Percentiles rank a stretch among this genome's conserved stretches.
Conservation (phyloP, 805 yeast species). For the Yarrowia hollandica region DNA sequence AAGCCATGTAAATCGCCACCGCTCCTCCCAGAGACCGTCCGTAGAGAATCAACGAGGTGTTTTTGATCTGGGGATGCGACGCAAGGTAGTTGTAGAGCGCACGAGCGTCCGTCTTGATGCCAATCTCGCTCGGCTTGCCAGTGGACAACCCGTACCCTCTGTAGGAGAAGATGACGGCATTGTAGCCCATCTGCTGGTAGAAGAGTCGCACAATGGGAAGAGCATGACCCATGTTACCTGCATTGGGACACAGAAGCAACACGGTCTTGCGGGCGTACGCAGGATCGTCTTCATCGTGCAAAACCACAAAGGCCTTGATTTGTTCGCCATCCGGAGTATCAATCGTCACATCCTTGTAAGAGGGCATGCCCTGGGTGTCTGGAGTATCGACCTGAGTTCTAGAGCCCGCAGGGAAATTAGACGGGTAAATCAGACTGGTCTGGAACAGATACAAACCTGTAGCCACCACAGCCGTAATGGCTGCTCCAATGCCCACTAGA, state of each 20-base stretch:
- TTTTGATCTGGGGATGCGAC: conserved; percentile 53
- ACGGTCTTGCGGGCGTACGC: conserved; percentile 63
- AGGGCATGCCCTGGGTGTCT: conserved; percentile 58
- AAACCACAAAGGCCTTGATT: conserved; percentile 64
- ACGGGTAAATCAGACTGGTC: conserved; percentile 74
- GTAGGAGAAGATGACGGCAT: conserved; percentile 82
- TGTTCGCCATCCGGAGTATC: conserved; percentile 69
- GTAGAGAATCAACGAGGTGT: conserved; percentile 62
- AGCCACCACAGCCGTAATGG: conserved; percentile 29
- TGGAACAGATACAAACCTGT: conserved; percentile 47
- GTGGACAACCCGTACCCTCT: conserved; percentile 86
- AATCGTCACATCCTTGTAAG: conserved; percentile 58
- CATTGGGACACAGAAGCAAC: conserved; percentile 82
- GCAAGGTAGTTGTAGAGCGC: conserved; percentile 61
- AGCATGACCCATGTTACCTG: conserved; percentile 92
- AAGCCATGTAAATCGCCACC: conserved; percentile 78
- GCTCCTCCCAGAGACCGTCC: conserved; percentile 97
- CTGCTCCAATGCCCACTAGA: conserved; percentile 27
- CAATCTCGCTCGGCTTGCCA: conserved; percentile 74
- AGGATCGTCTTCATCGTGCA: conserved; percentile 45
- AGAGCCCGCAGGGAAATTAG: conserved; percentile 71
- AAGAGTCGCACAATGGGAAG: conserved; percentile 76
- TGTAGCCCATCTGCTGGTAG: conserved; percentile 60
- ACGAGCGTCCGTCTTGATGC: conserved; percentile 80
- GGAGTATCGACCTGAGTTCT: conserved; percentile 74